Evolutionary conservation across 2,329 filamentous ascomycete species (phyloP).

Genomic region (Neurospora crassa): DNA sequence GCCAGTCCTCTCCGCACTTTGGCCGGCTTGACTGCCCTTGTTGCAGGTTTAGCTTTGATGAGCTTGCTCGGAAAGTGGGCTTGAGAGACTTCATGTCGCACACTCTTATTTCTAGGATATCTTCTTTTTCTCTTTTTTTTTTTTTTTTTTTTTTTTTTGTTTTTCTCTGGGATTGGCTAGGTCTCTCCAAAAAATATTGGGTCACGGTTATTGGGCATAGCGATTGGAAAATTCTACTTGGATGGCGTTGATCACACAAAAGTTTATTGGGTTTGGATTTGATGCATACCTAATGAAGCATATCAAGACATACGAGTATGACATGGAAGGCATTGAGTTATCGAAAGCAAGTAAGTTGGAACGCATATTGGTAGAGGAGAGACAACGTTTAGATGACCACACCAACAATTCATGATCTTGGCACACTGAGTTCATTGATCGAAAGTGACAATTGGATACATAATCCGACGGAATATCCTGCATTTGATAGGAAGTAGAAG

Average conservation of each 20-base stretch:
- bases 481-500: not conserved
- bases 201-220: not conserved
- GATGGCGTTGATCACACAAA: not conserved
- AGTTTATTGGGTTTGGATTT: not conserved
- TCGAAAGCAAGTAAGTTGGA: not conserved
- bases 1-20: slow-evolving; percentile 38
- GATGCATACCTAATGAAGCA: not conserved
- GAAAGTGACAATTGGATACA: not conserved
- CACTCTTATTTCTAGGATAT: not conserved
- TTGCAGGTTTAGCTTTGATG: slow-evolving; percentile 59
- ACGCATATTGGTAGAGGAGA: not conserved
- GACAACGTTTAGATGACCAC: not conserved
- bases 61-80: slow-evolving; percentile 69
- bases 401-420: not conserved
- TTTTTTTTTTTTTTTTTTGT: not conserved
- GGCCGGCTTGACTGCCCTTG: slow-evolving; percentile 41
- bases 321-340: not conserved
- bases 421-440: not conserved
- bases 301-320: not conserved
- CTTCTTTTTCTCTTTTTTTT: not conserved
- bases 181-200: not conserved
- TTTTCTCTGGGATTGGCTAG: no score
- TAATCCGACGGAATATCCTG: not conserved
- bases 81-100: slow-evolving; percentile 7
- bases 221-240: not conserved